Percentiles rank a stretch among this genome's conserved stretches.
These are phyloP conservation scores for Rhizophora apiculata DNA, from an alignment of 345 rosid genomes.

Conservation along the genomic window DNA sequence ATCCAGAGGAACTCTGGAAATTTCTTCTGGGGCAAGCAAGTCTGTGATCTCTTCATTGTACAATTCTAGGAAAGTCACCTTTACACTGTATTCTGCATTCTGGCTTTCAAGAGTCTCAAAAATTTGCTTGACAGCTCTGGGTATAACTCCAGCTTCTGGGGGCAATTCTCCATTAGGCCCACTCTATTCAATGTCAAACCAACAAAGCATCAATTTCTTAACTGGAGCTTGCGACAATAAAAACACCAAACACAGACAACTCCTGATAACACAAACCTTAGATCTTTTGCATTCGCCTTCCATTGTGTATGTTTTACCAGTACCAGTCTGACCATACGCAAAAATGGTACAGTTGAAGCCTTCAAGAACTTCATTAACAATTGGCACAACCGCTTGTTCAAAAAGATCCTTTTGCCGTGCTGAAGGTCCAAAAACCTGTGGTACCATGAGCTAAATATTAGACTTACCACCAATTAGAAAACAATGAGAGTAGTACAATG, in stretches of 20 bases:
- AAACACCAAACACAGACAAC: background rate
- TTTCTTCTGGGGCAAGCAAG: slow-evolving; percentile 93
- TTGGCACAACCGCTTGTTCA: slow-evolving; percentile 90
- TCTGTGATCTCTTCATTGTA: slow-evolving; percentile 99
- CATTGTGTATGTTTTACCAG: slow-evolving; percentile 98
- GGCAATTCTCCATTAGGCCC: slow-evolving; percentile 83
- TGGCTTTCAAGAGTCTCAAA: slow-evolving; percentile 99
- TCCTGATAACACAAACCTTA: slow-evolving; percentile 44
- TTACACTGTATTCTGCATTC: slow-evolving; percentile 97
- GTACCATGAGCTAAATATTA: slow-evolving; percentile 22
- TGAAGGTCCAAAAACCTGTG: slow-evolving; percentile 91
- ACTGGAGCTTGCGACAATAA: background rate
- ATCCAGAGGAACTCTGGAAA: slow-evolving; percentile 60
- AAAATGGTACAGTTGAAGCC: slow-evolving; percentile 98
- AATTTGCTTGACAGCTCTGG: slow-evolving; percentile 94
- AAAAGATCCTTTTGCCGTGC: slow-evolving; percentile 88
- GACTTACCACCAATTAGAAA: background rate
- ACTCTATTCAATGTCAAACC: slow-evolving; percentile 42
- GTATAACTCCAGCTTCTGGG: slow-evolving; percentile 92
- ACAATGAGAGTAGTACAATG: background rate
- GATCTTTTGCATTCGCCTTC: slow-evolving; percentile 97
- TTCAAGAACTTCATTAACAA: slow-evolving; percentile 94
- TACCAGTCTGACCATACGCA: slow-evolving; percentile 99
- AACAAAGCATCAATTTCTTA: slow-evolving; percentile 1
- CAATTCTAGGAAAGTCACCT: slow-evolving; percentile 89